Evolutionary conservation across 208 protist genomes (phyloP), one percentile per base, ranked within the genome.

Genomic region (Leishmania major): DNA sequence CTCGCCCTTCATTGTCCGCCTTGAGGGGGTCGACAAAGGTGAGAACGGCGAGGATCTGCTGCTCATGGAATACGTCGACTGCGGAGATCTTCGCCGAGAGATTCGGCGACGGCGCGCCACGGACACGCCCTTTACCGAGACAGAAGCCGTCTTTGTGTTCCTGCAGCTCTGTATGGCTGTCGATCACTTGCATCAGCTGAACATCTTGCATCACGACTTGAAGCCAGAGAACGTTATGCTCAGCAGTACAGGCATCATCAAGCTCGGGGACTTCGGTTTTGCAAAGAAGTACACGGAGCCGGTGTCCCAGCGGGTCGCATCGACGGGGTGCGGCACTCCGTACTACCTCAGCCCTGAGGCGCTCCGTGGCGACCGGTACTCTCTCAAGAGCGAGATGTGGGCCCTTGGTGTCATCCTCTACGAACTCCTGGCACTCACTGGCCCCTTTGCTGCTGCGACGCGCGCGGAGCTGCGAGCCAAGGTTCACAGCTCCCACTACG

Each of bases 201-300:
- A 83, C 57, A 95, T 98, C 40, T 78, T 97, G 5, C 97, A 99
- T 82, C 90, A 97, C 22, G 97, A 99, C 87, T 78, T 99, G 45
- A 99, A 98, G 75, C 97, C 97, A 35, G 90, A 95, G 80, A 98
- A 98, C 84, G 84, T 99, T 15, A 82, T 98, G 74, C 80, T 99
- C 28, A 92, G 79, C 62, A 91, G 81, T 59, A 90, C 88, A 43
- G 92, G 94, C 49, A 67, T 94, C 57, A 70, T 95, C 55, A 97
- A 97, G 81, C 80, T 97, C 7, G 94, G 85, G 8, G 94, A 97
- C 85, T 97, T 97, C 84, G 92, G 92, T 37, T 92, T 95, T 51
- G 88, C 83, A 45, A 87, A 87, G 51, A 84, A 89, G 74, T 88
- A 90, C 69, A 81, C 67, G 1, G 75, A 85, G 77, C 85, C 86